Conservation (phyloP, 441 rosid species). For the Adansonia gregorii region DNA sequence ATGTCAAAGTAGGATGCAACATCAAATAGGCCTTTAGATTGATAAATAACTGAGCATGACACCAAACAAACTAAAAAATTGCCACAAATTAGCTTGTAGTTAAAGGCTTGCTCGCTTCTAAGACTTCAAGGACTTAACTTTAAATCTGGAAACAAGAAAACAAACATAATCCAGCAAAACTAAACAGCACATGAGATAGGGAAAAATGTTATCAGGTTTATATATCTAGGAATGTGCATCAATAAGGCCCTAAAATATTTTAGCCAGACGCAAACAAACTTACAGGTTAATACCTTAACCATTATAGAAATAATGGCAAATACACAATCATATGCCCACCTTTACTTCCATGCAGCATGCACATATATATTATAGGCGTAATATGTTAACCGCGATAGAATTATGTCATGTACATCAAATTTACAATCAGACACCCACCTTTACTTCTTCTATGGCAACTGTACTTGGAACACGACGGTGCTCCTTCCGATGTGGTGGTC, state of each 20-base stretch:
- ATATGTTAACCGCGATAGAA: neutral
- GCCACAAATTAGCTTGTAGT: neutral
- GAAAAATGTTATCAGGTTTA: neutral
- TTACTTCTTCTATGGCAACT: constrained; percentile 96
- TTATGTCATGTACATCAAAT: constrained; percentile 15
- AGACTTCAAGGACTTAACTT: neutral
- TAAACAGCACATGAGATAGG: neutral
- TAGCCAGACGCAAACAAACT: neutral
- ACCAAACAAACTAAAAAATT: neutral
- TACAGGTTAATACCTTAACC: neutral
- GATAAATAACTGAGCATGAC: neutral
- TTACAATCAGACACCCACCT: constrained; percentile 55
- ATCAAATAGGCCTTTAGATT: constrained; percentile 15
- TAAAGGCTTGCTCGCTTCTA: constrained; percentile 2
- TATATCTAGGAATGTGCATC: neutral
- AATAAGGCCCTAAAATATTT: neutral
- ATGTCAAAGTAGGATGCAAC: neutral
- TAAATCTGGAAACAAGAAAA: neutral
- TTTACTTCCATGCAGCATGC: neutral
- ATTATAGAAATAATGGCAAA: neutral
- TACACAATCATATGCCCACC: neutral
- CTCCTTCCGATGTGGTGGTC: constrained; percentile 71
- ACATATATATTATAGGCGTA: neutral
- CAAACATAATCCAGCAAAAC: neutral
- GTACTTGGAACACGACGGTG: constrained; percentile 99